Conservation (phyloP, 441 rosid species). For the Monsonia emarginata region DNA sequence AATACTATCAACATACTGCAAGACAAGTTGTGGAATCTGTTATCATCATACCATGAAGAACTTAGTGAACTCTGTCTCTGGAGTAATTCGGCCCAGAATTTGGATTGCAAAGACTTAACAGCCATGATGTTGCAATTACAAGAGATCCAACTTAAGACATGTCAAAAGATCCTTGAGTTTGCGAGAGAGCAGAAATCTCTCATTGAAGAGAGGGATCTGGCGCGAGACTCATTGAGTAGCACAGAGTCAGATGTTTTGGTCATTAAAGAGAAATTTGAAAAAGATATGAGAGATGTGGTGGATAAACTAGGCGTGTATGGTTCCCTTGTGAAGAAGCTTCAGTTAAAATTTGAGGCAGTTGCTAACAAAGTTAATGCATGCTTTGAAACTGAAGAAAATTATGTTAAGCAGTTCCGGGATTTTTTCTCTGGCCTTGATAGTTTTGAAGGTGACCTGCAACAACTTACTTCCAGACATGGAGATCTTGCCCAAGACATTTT, state of each 20-base stretch:
- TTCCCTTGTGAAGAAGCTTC: slow-evolving; percentile 48
- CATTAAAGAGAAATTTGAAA: slow-evolving; percentile 51
- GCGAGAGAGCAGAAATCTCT: slow-evolving; percentile 44
- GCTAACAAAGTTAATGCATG: slow-evolving; percentile 40
- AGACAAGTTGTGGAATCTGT: slow-evolving; percentile 34
- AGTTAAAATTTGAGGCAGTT: slow-evolving; percentile 50
- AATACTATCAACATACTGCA: slow-evolving; percentile 28
- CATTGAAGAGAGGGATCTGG: slow-evolving; percentile 41
- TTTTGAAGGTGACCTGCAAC: slow-evolving; percentile 49
- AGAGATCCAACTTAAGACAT: slow-evolving; percentile 43
- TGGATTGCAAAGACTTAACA: slow-evolving; percentile 35
- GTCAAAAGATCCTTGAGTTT: slow-evolving; percentile 42
- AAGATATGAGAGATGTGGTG: slow-evolving; percentile 32
- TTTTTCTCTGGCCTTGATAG: slow-evolving; percentile 45
- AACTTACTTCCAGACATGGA: slow-evolving; percentile 44
- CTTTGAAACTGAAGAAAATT: slow-evolving; percentile 49
- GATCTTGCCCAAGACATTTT: slow-evolving; percentile 49
- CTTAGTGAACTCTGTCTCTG: slow-evolving; percentile 26
- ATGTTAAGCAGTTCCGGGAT: slow-evolving; percentile 35
- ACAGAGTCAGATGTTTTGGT: slow-evolving; percentile 40
- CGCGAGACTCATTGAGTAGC: slow-evolving; percentile 27
- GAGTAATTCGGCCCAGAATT: slow-evolving; percentile 29
- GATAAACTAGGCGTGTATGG: slow-evolving; percentile 42
- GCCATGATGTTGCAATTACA: slow-evolving; percentile 35
- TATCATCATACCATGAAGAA: slow-evolving; percentile 35